phyloP scores from a whole-genome alignment of 2,329 filamentous ascomycete genomes.

The Chrysoporthe austroafricana region DNA sequence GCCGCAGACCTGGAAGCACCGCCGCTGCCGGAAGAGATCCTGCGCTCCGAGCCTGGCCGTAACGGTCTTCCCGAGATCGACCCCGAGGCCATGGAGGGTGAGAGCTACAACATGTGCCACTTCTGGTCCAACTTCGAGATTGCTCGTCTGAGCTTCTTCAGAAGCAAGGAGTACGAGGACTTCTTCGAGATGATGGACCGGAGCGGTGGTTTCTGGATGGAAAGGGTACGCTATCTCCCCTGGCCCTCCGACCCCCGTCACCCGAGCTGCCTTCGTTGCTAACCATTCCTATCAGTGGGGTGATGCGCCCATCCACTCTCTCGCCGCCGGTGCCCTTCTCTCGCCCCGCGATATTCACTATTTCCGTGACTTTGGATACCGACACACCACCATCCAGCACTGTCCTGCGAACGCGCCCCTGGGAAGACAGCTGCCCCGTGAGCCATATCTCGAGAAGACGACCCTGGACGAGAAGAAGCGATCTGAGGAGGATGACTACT shows the following conservation, averaged over 20 bases:
- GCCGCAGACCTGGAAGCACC: conserved; percentile 68
- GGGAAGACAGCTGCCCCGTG: conserved; percentile 77
- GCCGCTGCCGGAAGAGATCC: conserved; percentile 77
- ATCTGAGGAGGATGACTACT: conserved; percentile 93
- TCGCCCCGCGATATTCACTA: conserved; percentile 88
- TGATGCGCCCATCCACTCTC: conserved; percentile 96
- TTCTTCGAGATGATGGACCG: conserved; percentile 99
- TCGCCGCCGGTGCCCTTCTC: conserved; percentile 88
- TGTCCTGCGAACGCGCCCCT: conserved; percentile 90
- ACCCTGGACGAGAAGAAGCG: conserved; percentile 82
- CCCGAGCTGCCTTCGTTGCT: background rate
- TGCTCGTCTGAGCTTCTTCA: conserved; percentile 90
- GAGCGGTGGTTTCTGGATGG: conserved; percentile 99
- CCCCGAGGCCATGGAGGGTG: conserved; percentile 92
- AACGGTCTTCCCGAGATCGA: conserved; percentile 80
- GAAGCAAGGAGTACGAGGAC: conserved; percentile 95
- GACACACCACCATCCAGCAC: conserved; percentile 98
- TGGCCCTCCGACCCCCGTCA: conserved; percentile 8
- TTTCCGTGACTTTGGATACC: conserved; percentile 98
- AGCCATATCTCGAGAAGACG: conserved; percentile 81
- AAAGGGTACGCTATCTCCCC: conserved; percentile 66
- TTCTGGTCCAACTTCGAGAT: conserved; percentile 99
- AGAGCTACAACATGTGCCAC: conserved; percentile 99
- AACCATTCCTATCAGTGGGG: conserved; percentile 75
- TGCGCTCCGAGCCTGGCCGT: conserved; percentile 73